Evolutionary conservation across 164 flowering plant species (phyloP), one percentile per base, ranked within the genome.

Genomic region (Vitis rupestris): DNA sequence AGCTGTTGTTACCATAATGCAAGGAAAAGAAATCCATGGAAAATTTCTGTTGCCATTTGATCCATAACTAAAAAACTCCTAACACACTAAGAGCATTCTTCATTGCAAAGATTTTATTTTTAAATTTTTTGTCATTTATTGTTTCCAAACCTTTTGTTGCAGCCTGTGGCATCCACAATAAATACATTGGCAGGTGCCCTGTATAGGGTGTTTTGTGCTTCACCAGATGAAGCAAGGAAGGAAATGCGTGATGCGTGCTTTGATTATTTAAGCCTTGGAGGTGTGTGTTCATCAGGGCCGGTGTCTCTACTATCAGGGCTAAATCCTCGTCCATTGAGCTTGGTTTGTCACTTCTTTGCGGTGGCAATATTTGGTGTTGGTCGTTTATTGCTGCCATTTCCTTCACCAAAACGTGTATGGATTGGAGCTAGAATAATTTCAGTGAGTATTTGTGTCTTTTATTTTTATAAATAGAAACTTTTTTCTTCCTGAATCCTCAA

Each of bases 161-260:
- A 90, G 96, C 96, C 96, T 9, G 85, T 87, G 62, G 90, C 96
- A 44, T 90, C 96, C 59, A 90, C 96, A 1, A 90, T 90, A 65
- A 90, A 90, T 68, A 90, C 93, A 7, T 73, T 90, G 80, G 96
- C 93, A 1, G 93, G 89, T 56, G 96, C 96, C 10, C 71, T 90
- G 37, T 87, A 90, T 82, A 88, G 81, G 75, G 91, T 90, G 61
- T 90, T 90, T 63, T 86, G 89, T 75, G 88, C 91, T 59, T 94
- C 98, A 23, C 88, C 97, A 71, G 97, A 94, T 80, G 86, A 75
- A 79, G 97, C 98, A 57, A 87, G 92, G 78, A 85, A 78, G 55
- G 98, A 92, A 81, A 94, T 94, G 97, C 90, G 97, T 2, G 77
- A 94, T 61, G 98, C 98, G 53, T 94, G 97, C 83, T 94, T 84